Evolutionary conservation across 2,329 filamentous ascomycete genomes (phyloP).

Genomic region (Cercospora nicotianae): DNA sequence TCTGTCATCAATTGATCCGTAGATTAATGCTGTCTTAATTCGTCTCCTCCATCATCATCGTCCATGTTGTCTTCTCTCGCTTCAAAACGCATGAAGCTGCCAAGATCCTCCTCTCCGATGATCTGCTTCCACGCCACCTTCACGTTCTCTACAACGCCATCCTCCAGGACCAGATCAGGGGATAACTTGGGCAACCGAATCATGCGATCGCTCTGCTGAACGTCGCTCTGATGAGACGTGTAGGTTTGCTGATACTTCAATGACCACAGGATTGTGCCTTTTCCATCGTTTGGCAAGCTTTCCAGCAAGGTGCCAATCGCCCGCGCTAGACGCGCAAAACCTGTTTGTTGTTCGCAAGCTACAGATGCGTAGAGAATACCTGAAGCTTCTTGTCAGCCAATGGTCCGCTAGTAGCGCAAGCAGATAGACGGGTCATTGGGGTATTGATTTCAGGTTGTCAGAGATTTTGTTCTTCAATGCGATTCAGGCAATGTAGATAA

Average conservation of each 20-base stretch:
- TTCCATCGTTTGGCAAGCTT: slow-evolving; percentile 38
- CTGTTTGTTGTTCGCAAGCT: slow-evolving; percentile 40
- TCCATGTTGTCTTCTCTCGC: slow-evolving; percentile 46
- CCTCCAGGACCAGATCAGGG: slow-evolving; percentile 72
- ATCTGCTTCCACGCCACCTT: slow-evolving; percentile 68
- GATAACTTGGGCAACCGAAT: slow-evolving; percentile 55
- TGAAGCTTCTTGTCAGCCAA: slow-evolving; percentile 33
- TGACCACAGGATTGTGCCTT: slow-evolving; percentile 52
- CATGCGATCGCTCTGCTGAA: slow-evolving; percentile 32
- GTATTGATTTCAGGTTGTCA: slow-evolving; percentile 77
- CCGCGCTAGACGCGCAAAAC: slow-evolving; percentile 41
- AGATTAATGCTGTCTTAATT: neutral
- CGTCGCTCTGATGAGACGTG: slow-evolving; percentile 35
- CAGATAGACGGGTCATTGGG: neutral
- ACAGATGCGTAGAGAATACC: slow-evolving; percentile 61
- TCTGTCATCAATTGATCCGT: neutral
- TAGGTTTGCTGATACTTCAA: slow-evolving; percentile 53
- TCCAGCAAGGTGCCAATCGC: slow-evolving; percentile 48
- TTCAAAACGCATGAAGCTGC: slow-evolving; percentile 74
- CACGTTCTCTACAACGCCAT: slow-evolving; percentile 66
- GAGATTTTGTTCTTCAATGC: slow-evolving; percentile 82
- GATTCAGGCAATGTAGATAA: slow-evolving; percentile 99
- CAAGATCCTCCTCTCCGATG: slow-evolving; percentile 51
- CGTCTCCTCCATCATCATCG: slow-evolving; percentile 16
- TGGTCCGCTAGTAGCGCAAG: neutral